Evolutionary conservation across 305 asterid species (phyloP).

Genomic region (Solanum hybrid): DNA sequence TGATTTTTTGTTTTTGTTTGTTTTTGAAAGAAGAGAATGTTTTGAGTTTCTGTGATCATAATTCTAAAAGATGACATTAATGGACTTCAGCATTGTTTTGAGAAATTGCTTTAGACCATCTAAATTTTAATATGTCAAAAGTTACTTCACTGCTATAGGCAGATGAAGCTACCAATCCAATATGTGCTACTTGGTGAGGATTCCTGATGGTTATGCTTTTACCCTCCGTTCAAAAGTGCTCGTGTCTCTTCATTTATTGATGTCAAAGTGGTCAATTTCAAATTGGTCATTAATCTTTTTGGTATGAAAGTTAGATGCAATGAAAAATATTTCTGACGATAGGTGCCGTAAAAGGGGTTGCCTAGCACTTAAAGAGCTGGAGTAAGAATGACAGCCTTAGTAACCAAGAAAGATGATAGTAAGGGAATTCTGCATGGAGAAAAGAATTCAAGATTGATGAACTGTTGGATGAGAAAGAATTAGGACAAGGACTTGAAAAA

Average conservation of each 20-base stretch:
- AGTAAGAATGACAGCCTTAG: neutral
- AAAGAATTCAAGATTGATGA: conserved; percentile 38
- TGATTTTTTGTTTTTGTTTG: neutral
- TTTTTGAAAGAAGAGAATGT: neutral
- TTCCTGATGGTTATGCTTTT: neutral
- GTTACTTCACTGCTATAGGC: neutral
- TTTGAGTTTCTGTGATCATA: neutral
- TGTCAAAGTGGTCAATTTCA: neutral
- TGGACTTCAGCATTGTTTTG: neutral
- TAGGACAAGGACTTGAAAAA: conserved; percentile 33
- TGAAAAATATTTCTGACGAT: neutral
- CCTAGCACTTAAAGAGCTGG: neutral
- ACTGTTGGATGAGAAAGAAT: conserved; percentile 37
- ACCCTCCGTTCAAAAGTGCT: neutral
- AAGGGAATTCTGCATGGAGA: conserved; percentile 27
- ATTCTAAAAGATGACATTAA: neutral
- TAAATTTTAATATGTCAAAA: neutral
- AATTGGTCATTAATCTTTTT: neutral
- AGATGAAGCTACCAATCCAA: neutral
- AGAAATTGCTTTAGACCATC: neutral
- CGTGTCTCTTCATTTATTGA: neutral
- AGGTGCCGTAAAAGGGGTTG: neutral
- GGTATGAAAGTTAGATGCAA: neutral
- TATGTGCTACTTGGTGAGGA: neutral
- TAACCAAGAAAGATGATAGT: neutral